A percentile compares a stretch with the other conserved stretches of the same genome.
These are phyloP conservation scores for Cucurbitaria berberidis DNA, from an alignment of 2,329 filamentous ascomycete species.

Conservation along the genomic window DNA sequence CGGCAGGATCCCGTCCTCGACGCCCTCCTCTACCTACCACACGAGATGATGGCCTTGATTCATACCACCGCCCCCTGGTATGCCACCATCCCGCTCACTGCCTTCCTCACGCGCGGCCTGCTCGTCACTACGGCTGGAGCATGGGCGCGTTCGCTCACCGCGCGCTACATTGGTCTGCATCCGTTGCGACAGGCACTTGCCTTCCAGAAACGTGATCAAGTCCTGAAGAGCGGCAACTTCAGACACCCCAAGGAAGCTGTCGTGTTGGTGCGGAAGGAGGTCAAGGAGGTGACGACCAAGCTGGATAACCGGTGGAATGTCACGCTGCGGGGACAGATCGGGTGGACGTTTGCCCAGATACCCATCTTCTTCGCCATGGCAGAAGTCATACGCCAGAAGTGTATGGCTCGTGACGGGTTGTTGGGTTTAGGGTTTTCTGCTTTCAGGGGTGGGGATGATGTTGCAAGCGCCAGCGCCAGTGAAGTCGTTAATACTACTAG, in stretches of 20 bases:
- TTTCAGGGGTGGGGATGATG: constrained; percentile 8
- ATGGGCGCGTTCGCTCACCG: constrained; percentile 49
- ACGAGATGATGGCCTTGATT: constrained; percentile 58
- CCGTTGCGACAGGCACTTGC: constrained; percentile 49
- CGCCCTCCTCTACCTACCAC: constrained; percentile 52
- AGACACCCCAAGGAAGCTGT: constrained; percentile 24
- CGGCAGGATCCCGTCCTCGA: constrained; percentile 49
- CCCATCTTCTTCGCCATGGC: constrained; percentile 48
- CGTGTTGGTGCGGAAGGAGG: constrained; percentile 13
- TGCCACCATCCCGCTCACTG: constrained; percentile 61
- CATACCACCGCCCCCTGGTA: constrained; percentile 63
- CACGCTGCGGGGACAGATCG: constrained; percentile 28
- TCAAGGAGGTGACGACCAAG: constrained; percentile 27
- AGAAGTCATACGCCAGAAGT: constrained; percentile 46
- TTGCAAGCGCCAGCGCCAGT: constrained; percentile 8
- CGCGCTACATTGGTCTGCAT: constrained; percentile 51
- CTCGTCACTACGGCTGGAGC: constrained; percentile 56
- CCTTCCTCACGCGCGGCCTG: constrained; percentile 57
- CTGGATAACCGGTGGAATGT: constrained; percentile 42
- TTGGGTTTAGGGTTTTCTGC: constrained; percentile 30
- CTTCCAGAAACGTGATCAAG: constrained; percentile 30
- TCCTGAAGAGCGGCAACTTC: constrained; percentile 26
- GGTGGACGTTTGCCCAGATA: constrained; percentile 41
- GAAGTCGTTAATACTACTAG: constrained; percentile 15
- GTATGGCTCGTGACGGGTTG: constrained; percentile 38